Percentiles rank a stretch among this genome's conserved stretches.
phyloP scores from a whole-genome alignment of 805 yeast genomes.

The Candida michaelii region DNA sequence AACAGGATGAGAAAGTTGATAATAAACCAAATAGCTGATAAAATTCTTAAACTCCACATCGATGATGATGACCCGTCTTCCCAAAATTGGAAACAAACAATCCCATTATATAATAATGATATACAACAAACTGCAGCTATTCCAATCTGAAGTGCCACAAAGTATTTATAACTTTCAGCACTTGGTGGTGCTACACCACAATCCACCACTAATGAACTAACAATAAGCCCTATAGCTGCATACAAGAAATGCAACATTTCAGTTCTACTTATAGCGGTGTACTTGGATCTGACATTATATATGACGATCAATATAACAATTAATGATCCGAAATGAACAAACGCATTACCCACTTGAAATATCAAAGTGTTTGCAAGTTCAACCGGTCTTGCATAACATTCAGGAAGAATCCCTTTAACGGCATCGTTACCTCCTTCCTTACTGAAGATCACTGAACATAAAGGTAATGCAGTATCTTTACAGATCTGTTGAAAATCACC shows the following conservation, averaged over 20 bases:
- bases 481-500: conserved; percentile 69
- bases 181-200: conserved; percentile 93
- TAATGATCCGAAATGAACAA: conserved; percentile 76
- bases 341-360: conserved; percentile 84
- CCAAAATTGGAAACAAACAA: conserved; percentile 87
- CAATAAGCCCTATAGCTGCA: conserved; percentile 53
- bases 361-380: conserved; percentile 89
- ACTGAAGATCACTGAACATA: conserved; percentile 74
- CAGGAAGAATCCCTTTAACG: conserved; percentile 65
- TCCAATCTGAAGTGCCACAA: conserved; percentile 81
- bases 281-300: conserved; percentile 76
- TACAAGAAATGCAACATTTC: conserved; percentile 80
- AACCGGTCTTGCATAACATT: conserved; percentile 83
- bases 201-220: conserved; percentile 75
- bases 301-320: conserved; percentile 65
- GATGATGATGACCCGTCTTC: conserved; percentile 84
- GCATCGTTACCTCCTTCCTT: conserved; percentile 31
- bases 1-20: conserved; percentile 66
- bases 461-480: conserved; percentile 66
- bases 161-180: conserved; percentile 69
- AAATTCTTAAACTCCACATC: conserved; percentile 52
- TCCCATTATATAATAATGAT: conserved; percentile 68
- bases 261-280: conserved; percentile 90
- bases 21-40: conserved; percentile 58
- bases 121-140: conserved; percentile 70